Conservation (phyloP, 768 basidiomycete genomes). For the Fistulinella prunicolor region DNA sequence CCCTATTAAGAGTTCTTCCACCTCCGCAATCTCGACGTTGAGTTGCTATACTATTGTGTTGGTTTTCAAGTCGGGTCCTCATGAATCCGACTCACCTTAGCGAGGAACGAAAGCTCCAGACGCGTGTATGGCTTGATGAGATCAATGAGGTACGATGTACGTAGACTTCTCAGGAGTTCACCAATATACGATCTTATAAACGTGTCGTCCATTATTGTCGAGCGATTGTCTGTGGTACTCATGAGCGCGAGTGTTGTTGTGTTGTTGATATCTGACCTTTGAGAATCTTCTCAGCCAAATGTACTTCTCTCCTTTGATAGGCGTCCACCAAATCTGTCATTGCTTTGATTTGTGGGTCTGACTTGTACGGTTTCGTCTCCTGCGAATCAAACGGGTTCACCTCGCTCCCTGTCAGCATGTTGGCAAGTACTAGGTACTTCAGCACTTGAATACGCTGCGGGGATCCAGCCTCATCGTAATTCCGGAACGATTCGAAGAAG, state of each 20-base stretch:
- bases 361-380: conserved; percentile 98
- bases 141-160: conserved; percentile 96
- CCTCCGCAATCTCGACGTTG: conserved; percentile 87
- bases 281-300: conserved; percentile 95
- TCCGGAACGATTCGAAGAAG: conserved; percentile 98
- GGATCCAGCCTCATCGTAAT: conserved; percentile 97
- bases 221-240: conserved; percentile 67
- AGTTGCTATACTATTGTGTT: conserved; percentile 64
- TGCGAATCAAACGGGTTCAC: conserved; percentile 99
- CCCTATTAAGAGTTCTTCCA: conserved; percentile 90
- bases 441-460: conserved; percentile 96
- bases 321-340: conserved; percentile 98
- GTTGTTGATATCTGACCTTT: conserved; percentile 53
- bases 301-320: conserved; percentile 94
- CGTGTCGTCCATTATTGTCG: conserved; percentile 93
- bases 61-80: background rate
- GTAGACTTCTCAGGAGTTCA: conserved; percentile 88
- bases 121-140: conserved; percentile 97
- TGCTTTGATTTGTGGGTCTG: conserved; percentile 92
- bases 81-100: conserved; percentile 54
- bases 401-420: conserved; percentile 97
- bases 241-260: background rate
- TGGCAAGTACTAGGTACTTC: conserved; percentile 95
- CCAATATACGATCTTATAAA: conserved; percentile 97
- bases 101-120: conserved; percentile 89